These are phyloP conservation scores for Nicotiana paniculata DNA, from an alignment of 257 asterid species.

Conservation along the genomic window DNA sequence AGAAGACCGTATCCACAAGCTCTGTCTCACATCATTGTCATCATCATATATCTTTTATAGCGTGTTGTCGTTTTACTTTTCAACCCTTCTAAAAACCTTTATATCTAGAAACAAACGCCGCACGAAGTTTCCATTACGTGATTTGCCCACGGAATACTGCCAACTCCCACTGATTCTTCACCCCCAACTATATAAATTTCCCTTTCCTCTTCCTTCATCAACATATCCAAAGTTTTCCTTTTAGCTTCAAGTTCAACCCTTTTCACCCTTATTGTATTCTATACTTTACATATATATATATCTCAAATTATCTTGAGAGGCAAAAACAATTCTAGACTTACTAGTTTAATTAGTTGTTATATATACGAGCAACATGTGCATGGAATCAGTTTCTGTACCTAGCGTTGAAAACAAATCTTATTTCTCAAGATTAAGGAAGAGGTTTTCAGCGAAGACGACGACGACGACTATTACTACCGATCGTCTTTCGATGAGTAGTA, in stretches of 20 bases:
- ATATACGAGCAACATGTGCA: too few species aligned
- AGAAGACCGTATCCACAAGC: background rate
- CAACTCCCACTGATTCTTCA: too few species aligned
- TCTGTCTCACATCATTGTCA: background rate
- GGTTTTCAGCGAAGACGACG: background rate
- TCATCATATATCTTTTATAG: too few species aligned
- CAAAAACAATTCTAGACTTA: too few species aligned
- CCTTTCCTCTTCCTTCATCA: background rate
- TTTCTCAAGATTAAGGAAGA: background rate
- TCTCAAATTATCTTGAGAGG: too few species aligned
- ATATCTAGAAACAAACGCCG: background rate
- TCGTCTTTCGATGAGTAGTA: background rate
- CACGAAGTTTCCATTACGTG: background rate
- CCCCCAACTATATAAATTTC: background rate
- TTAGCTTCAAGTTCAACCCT: too few species aligned
- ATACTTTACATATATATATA: too few species aligned
- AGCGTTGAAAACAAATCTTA: background rate
- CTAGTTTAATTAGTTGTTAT: too few species aligned
- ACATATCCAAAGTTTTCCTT: background rate
- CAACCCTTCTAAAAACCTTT: background rate
- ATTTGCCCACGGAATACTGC: background rate
- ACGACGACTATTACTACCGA: background rate
- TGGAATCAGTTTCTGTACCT: too few species aligned
- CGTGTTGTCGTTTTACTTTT: background rate
- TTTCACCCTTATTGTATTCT: too few species aligned